A percentile compares a stretch with the other conserved stretches of the same genome.
These are phyloP conservation scores for Berberis vulgaris DNA, from an alignment of 164 flowering plant genomes.

Conservation along the genomic window DNA sequence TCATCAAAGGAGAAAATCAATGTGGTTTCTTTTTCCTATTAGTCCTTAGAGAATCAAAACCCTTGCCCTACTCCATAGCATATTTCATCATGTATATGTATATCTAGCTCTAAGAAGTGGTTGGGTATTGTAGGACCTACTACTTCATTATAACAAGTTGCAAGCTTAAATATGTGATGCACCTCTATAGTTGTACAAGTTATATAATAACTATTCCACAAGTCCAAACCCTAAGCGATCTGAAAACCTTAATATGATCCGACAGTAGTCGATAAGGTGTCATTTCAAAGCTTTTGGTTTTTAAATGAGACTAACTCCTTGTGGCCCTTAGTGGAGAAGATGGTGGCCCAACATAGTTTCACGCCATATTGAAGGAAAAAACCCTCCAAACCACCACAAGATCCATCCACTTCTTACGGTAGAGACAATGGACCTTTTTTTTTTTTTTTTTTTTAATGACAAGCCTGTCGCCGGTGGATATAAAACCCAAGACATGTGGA, in stretches of 20 bases:
- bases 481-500: no score
- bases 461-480: no score
- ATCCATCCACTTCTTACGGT: neutral
- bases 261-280: slow-evolving; percentile 14
- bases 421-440: slow-evolving; percentile 2
- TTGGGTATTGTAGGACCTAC: slow-evolving; percentile 1
- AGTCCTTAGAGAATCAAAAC: no score
- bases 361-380: neutral
- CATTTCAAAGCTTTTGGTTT: slow-evolving; percentile 16
- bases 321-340: slow-evolving; percentile 20
- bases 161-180: slow-evolving; percentile 1
- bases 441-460: neutral
- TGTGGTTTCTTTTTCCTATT: neutral
- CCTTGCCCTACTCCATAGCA: neutral
- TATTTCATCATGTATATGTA: slow-evolving; percentile 4
- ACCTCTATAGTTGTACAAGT: neutral
- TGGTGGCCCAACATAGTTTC: slow-evolving; percentile 5
- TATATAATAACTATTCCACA: neutral
- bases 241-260: slow-evolving; percentile 15
- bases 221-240: slow-evolving; percentile 1
- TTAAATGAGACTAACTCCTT: slow-evolving; percentile 25
- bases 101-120: slow-evolving; percentile 16
- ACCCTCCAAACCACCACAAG: slow-evolving; percentile 1
- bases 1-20: slow-evolving; percentile 12
- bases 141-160: slow-evolving; percentile 8